Conservation (phyloP, 495 filamentous ascomycete genomes). For the Haplographium delicatum region DNA sequence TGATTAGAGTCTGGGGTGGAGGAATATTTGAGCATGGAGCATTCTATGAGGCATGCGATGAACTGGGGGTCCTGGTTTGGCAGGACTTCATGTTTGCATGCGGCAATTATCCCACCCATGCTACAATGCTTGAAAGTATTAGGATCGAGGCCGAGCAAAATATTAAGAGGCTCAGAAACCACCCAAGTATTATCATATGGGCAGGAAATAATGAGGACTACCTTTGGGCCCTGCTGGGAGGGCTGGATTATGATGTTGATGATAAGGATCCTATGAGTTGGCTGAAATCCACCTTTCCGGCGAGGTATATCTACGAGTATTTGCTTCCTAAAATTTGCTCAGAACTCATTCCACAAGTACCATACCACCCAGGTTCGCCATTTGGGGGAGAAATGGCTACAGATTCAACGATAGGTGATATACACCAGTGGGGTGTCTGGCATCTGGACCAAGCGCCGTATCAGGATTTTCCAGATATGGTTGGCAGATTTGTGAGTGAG, state of each 20-base stretch:
- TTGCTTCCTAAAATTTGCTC: neutral
- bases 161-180: constrained; percentile 68
- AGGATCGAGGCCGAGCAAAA: constrained; percentile 69
- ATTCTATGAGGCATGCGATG: constrained; percentile 60
- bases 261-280: constrained; percentile 1
- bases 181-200: constrained; percentile 78
- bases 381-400: neutral
- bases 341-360: neutral
- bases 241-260: neutral
- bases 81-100: constrained; percentile 67
- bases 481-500: constrained; percentile 2
- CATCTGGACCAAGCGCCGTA: neutral
- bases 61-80: constrained; percentile 61
- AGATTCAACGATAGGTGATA: constrained; percentile 5
- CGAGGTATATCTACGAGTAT: constrained; percentile 9
- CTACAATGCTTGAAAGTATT: constrained; percentile 59
- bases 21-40: constrained; percentile 61
- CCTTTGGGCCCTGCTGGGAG: neutral
- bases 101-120: constrained; percentile 62
- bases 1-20: constrained; percentile 28
- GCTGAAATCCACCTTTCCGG: constrained; percentile 6
- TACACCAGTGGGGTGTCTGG: constrained; percentile 20
- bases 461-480: neutral
- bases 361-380: neutral
- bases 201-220: constrained; percentile 62